Conservation (phyloP, 2,329 filamentous ascomycete species). For the Botryosphaeria dothidea region DNA sequence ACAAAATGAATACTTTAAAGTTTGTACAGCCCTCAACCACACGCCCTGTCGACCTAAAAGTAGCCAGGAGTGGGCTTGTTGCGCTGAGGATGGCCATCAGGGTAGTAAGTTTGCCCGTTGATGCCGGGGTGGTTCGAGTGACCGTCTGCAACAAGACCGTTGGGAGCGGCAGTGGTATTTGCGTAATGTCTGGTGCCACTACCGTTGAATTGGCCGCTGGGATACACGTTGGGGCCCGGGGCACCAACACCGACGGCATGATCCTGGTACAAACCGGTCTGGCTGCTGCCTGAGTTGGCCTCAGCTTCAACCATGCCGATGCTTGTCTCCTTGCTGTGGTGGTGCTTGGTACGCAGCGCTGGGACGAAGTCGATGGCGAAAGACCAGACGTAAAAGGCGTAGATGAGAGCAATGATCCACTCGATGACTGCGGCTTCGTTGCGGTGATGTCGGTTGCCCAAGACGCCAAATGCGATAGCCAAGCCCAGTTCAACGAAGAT, state of each 20-base stretch:
- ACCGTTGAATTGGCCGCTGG: slow-evolving; percentile 11
- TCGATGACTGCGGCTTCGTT: slow-evolving; percentile 79
- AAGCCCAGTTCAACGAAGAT: slow-evolving; percentile 77
- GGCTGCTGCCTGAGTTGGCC: background rate
- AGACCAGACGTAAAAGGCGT: slow-evolving; percentile 82
- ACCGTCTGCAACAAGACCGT: background rate
- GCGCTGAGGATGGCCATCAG: slow-evolving; percentile 17
- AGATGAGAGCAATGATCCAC: slow-evolving; percentile 77
- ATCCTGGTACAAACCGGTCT: slow-evolving; percentile 14
- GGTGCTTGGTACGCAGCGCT: slow-evolving; percentile 63
- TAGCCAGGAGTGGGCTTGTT: background rate
- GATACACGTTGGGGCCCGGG: slow-evolving; percentile 12
- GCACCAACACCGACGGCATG: background rate
- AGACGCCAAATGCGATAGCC: slow-evolving; percentile 69
- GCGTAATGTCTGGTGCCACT: slow-evolving; percentile 12
- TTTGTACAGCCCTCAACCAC: background rate
- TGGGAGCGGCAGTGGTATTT: background rate
- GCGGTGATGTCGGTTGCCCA: slow-evolving; percentile 50
- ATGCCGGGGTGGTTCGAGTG: slow-evolving; percentile 1
- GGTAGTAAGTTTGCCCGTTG: slow-evolving; percentile 17
- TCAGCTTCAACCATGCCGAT: slow-evolving; percentile 30
- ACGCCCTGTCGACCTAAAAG: background rate
- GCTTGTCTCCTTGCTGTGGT: slow-evolving; percentile 37
- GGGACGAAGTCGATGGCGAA: slow-evolving; percentile 88
- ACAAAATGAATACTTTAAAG: background rate